Evolutionary conservation across 352 stramenopile species (phyloP), one percentile per base, ranked within the genome.

Genomic region (Globisporangium okanoganense): DNA sequence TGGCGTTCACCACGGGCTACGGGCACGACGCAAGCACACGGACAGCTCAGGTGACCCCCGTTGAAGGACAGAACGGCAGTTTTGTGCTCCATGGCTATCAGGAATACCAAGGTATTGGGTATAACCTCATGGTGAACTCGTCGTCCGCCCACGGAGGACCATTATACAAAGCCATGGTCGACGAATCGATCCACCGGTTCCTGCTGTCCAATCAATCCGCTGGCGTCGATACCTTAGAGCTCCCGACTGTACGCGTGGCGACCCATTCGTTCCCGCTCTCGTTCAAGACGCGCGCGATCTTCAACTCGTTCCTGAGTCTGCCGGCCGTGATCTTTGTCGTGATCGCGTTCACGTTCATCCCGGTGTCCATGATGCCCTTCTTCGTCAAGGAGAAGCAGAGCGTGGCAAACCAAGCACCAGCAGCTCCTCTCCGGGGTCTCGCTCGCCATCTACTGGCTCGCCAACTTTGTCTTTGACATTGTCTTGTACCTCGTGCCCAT

Each of bases 381-480:
- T 73, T 99, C 29, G 96, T 99, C 36, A 89, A 97, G 48, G 97
- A 99, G 64, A 83, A 78, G 50, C 87, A 97, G 55, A 77, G n/a
- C 90, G 0, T 71, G 73, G 22, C 68, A 78, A 64, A 98, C 94
- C 2, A 99, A 99, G 71, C 97, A 99, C 76, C 87, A 97, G 68
- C 92, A 98, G 65, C 88, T 81, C 63, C 93, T 99, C 14, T 96
- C 88, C 13, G 97, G 83, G 49, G 73, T 98, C 6, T 71, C 66
- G 0, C n/a, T n/a, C n/a, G n/a, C n/a, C n/a, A 87, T 92, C 0
- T 99, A 99, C 65, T 99, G 97, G 97, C 48, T 98, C 16, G 93
- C 93, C 13, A 99, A 96, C 35, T 98, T 90, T 63, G 48, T 94
- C 14, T 98, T 90, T 81, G 94, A 99, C 62, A 64, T 97, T 47